phyloP scores from a whole-genome alignment of 352 stramenopile species.

The Phytophthora nicotianae region DNA sequence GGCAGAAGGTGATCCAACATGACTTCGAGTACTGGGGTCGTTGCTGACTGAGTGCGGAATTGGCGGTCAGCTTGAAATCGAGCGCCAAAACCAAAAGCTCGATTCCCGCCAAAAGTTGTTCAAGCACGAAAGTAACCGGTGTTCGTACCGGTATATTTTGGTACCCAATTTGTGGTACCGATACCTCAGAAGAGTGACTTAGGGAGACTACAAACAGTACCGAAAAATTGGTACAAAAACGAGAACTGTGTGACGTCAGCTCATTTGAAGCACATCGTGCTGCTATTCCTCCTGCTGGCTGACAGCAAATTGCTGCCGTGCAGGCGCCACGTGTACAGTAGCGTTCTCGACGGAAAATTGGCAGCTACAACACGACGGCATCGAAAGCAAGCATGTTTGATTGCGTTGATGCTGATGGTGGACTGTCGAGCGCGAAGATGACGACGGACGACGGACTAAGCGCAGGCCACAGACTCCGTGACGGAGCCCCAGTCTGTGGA shows the following conservation, averaged over 20 bases:
- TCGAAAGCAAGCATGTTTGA: conserved; percentile 10
- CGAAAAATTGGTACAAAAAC: background rate
- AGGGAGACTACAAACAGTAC: background rate
- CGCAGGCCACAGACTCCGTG: conserved; percentile 7
- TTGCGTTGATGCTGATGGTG: conserved; percentile 1
- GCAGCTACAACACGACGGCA: conserved; percentile 11
- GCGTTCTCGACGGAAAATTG: background rate
- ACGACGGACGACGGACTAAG: conserved; percentile 23
- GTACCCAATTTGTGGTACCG: background rate
- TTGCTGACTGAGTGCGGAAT: conserved; percentile 4
- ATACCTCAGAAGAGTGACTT: background rate
- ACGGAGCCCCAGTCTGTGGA: conserved; percentile 22
- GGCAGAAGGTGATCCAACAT: conserved; percentile 56
- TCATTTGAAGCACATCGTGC: background rate
- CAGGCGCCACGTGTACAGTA: conserved; percentile 4
- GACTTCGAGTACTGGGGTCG: background rate
- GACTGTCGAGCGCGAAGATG: background rate
- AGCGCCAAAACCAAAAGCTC: conserved; percentile 29
- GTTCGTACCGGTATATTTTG: background rate
- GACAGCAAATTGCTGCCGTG: background rate
- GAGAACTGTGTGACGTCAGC: background rate
- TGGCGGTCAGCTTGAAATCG: conserved; percentile 20
- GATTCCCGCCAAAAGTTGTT: conserved; percentile 37
- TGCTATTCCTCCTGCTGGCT: background rate
- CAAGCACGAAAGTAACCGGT: conserved; percentile 13